Conservation (phyloP, 2,329 filamentous ascomycete species). For the Cladosporium sp. region DNA sequence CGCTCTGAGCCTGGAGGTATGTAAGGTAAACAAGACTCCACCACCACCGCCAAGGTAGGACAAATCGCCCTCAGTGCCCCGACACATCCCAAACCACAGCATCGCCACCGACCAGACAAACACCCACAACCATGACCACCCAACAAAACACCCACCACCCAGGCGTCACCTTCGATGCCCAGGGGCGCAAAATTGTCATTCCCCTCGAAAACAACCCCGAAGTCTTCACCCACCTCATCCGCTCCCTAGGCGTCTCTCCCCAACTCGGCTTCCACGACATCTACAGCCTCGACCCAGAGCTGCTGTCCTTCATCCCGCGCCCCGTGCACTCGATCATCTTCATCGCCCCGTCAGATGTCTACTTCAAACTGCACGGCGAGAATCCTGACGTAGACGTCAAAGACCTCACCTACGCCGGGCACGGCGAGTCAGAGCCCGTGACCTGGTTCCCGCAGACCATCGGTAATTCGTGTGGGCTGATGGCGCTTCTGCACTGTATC, state of each 20-base stretch:
- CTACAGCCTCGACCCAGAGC: constrained; percentile 46
- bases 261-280: constrained; percentile 49
- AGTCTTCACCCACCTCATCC: constrained; percentile 46
- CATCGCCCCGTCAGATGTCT: constrained; percentile 43
- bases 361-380: constrained; percentile 34
- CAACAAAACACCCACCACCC: constrained; percentile 5
- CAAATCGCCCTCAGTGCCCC: not conserved
- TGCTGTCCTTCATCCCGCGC: constrained; percentile 46
- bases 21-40: too few relatives aligned
- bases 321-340: constrained; percentile 50
- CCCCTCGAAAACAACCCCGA: constrained; percentile 50
- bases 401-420: constrained; percentile 37
- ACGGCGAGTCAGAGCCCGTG: constrained; percentile 45
- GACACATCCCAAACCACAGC: not conserved
- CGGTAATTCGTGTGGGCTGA: constrained; percentile 52
- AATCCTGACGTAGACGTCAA: constrained; percentile 34
- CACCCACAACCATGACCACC: not conserved
- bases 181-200: constrained; percentile 28
- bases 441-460: constrained; percentile 57
- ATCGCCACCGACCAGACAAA: not conserved
- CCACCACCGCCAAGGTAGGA: too few relatives aligned
- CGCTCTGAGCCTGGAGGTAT: too few relatives aligned
- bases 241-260: constrained; percentile 43
- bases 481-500: constrained; percentile 50
- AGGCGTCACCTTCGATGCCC: constrained; percentile 21